Evolutionary conservation across 2,329 filamentous ascomycete species (phyloP).

Genomic region (Botrytis deweyae): DNA sequence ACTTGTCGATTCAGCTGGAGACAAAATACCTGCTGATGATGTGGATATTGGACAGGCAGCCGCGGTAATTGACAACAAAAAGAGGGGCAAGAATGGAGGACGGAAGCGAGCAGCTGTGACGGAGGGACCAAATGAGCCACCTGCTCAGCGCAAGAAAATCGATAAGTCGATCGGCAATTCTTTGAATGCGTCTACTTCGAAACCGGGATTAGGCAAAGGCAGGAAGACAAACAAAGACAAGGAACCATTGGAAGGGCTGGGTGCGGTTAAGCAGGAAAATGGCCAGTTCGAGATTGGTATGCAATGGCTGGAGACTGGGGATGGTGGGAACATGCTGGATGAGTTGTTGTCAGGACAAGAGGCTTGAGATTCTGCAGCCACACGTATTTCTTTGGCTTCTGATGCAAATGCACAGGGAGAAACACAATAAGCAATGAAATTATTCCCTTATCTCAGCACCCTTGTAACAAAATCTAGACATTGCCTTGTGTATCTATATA

Average conservation of each 20-base stretch:
- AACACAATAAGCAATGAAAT: not conserved
- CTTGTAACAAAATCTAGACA: not conserved
- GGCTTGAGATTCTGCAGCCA: not conserved
- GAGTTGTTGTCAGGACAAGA: not conserved
- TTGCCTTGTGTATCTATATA: not conserved
- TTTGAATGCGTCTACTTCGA: conserved; percentile 4
- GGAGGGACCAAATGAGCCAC: not conserved
- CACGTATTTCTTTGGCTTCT: not conserved
- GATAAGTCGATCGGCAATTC: not conserved
- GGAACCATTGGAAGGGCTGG: not conserved
- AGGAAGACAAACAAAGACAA: not conserved
- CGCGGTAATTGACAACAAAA: not conserved
- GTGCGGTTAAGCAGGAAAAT: not conserved
- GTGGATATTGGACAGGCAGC: not conserved
- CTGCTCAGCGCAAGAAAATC: not conserved
- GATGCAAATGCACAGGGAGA: not conserved
- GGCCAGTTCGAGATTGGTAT: not conserved
- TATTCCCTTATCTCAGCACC: not conserved
- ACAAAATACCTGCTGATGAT: not conserved
- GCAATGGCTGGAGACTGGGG: not conserved
- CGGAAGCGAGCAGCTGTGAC: not conserved
- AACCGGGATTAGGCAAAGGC: not conserved
- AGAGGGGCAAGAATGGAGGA: not conserved
- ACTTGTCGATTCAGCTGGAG: not conserved
- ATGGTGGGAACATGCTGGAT: not conserved